A percentile compares a stretch with the other conserved stretches of the same genome.
phyloP scores from a whole-genome alignment of 352 stramenopile species.

The Phytophthora hybrid region DNA sequence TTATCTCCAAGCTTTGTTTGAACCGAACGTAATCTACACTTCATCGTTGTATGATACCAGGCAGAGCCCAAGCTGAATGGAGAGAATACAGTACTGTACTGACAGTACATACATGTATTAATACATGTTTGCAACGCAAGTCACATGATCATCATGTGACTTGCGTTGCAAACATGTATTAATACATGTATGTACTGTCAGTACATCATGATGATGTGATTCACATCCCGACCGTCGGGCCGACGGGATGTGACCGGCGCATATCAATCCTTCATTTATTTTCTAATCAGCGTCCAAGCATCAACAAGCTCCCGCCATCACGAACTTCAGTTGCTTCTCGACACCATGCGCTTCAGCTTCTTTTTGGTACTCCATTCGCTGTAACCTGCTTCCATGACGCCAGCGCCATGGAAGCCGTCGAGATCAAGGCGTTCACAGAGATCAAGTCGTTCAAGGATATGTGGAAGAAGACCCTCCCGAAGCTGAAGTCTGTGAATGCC shows the following conservation, averaged over 20 bases:
- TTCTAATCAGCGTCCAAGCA: background rate
- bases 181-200: too few species aligned
- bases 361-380: background rate
- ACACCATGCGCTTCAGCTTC: background rate
- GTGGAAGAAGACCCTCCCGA: slow-evolving; percentile 4
- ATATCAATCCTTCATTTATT: background rate
- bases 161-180: too few species aligned
- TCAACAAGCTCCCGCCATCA: background rate
- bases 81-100: too few species aligned
- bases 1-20: too few species aligned
- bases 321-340: background rate
- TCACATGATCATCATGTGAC: too few species aligned
- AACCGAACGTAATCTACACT: too few species aligned
- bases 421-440: background rate
- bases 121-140: too few species aligned
- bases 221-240: too few species aligned
- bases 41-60: too few species aligned
- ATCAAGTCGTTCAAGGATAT: background rate
- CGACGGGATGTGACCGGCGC: background rate
- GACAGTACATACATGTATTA: too few species aligned
- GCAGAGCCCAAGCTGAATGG: too few species aligned
- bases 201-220: too few species aligned
- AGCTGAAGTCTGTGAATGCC: background rate
- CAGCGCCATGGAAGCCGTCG: background rate
- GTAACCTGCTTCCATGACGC: background rate